A percentile compares a stretch with the other conserved stretches of the same genome.
Conservation (phyloP, 2,329 filamentous ascomycete genomes). For the Arthrobotrys sphaeroides region DNA sequence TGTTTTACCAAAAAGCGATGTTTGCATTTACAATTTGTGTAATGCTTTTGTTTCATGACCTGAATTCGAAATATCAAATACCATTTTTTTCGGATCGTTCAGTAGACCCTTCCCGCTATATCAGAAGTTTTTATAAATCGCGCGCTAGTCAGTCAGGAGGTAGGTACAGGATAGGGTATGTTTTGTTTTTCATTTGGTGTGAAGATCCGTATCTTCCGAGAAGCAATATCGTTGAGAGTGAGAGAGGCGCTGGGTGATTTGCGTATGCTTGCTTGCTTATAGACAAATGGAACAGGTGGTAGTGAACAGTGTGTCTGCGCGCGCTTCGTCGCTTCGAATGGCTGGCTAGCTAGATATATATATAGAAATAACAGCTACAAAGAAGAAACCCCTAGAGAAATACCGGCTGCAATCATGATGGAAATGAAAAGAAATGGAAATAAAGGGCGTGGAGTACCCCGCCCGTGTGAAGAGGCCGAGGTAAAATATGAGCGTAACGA, state of each 20-base stretch:
- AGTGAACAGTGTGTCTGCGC: neutral
- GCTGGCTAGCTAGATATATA: conserved; percentile 16
- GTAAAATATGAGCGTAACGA: neutral
- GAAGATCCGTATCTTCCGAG: neutral
- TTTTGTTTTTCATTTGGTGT: too few relatives aligned
- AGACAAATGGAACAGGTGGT: neutral
- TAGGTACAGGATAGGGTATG: too few relatives aligned
- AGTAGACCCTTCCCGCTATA: neutral
- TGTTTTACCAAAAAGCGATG: neutral
- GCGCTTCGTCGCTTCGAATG: conserved; percentile 3
- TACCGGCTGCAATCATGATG: conserved; percentile 9
- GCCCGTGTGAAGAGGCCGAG: neutral
- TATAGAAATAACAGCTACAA: conserved; percentile 6
- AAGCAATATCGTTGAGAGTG: neutral
- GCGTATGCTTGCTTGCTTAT: neutral
- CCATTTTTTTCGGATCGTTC: neutral
- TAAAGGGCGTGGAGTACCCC: neutral
- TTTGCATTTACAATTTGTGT: too few relatives aligned
- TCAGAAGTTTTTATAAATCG: neutral
- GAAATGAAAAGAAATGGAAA: neutral
- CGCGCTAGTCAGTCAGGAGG: too few relatives aligned
- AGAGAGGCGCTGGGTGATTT: neutral
- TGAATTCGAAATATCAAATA: neutral
- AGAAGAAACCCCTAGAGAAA: neutral
- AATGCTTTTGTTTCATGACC: too few relatives aligned